These are phyloP conservation scores for Pistacia integerrima DNA, from an alignment of 345 rosid species.

Conservation along the genomic window DNA sequence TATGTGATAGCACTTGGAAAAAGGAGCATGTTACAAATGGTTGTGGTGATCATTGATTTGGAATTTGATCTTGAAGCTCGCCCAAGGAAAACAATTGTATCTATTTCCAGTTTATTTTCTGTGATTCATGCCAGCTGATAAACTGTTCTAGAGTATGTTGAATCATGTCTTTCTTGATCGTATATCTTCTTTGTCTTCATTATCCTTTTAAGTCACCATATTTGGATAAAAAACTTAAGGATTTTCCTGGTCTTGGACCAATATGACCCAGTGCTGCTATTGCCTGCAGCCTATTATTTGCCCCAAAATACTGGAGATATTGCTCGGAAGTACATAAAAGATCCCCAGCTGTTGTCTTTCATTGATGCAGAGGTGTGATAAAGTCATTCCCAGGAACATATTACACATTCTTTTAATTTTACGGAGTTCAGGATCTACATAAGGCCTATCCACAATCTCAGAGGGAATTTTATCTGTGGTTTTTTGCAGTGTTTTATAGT, in stretches of 20 bases:
- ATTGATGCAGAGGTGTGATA: conserved; percentile 87
- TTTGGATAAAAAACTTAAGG: not conserved
- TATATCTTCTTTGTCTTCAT: not conserved
- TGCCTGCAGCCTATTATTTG: conserved; percentile 70
- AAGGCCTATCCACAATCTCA: not conserved
- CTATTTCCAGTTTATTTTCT: not conserved
- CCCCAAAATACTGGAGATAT: conserved; percentile 93
- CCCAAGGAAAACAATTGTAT: not conserved
- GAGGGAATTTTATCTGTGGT: conserved; percentile 9
- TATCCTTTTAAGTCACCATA: not conserved
- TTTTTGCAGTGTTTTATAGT: conserved; percentile 90
- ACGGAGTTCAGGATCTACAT: not conserved
- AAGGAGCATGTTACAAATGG: not conserved
- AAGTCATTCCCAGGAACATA: conserved; percentile 16
- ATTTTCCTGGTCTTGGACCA: not conserved
- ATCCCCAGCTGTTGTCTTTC: conserved; percentile 81
- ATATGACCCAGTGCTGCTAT: conserved; percentile 7
- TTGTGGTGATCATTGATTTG: not conserved
- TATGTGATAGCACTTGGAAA: not conserved
- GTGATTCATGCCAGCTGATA: not conserved
- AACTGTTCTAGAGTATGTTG: not conserved
- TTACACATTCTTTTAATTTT: not conserved
- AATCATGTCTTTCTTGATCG: not conserved
- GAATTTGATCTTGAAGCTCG: not conserved
- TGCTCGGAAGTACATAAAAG: conserved; percentile 87